Base-by-base conservation (phyloP, 2,329 filamentous ascomycete species). In the Hymenoscyphus repandus region DNA sequence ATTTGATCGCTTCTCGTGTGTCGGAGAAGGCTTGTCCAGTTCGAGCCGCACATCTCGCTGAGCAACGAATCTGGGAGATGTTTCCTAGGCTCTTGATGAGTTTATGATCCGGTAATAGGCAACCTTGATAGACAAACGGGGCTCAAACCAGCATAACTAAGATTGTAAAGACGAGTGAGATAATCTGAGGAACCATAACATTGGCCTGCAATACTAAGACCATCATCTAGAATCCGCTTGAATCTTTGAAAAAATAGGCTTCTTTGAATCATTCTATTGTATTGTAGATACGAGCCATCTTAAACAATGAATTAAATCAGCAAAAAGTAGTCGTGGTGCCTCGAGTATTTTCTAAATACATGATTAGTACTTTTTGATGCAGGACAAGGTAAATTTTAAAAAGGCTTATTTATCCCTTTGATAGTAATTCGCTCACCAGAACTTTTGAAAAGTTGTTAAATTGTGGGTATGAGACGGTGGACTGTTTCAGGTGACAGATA, bases 241-340 rank as follows among this genome's bases (percentile, higher is more conserved):
- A 90, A 91, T 0, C 84, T 78, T 0, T 64, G 58, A 54, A 80
- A n/a, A 78, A 45, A 70, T 74, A 7, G 90, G 72, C 0, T 57
- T 39, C 5, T 78, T 69, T 1, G 74, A 76, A 77, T 66, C 3
- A 66, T 71, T 1, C 76, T 65, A 50, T 82, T 83, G 63, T 80
- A 83, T 15, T 70, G 72, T 0, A 93, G 64, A n/a, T 79, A 76
- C 17, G 82, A 73, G 0, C 85, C 85, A 59, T 87, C 79, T 63
- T 95, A 88, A 42, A 92, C 88, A 31, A 75, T 75, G 59, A 93
- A 90, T 7, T 81, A 76, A 0, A 91, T 85, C 0, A 88, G 77
- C 1, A 88, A 62, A 58, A 90, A 90, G 58, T 77, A 74, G 40
- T 86, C 79, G 1, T 75, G 75, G 50, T 82, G 72, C 0, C 75